phyloP scores from a whole-genome alignment of 805 yeast species.

The Yamadazyma philogaea region DNA sequence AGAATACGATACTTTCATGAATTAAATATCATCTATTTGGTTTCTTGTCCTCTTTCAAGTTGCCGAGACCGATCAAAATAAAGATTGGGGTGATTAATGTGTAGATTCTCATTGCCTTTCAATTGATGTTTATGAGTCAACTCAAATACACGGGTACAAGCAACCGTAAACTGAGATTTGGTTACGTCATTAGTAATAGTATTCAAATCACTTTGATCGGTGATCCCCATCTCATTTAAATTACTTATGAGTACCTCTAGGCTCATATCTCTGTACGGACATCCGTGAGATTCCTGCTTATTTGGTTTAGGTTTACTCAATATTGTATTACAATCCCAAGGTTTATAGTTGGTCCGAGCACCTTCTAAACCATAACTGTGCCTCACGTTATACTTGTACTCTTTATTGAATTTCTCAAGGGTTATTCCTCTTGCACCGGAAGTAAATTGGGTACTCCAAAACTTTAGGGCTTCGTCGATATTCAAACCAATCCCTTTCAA shows the following conservation, averaged over 20 bases:
- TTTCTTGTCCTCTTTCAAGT: slow-evolving; percentile 30
- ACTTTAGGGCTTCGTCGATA: slow-evolving; percentile 82
- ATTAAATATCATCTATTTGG: neutral
- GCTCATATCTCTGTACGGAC: slow-evolving; percentile 81
- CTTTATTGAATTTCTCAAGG: slow-evolving; percentile 77
- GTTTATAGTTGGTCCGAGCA: slow-evolving; percentile 76
- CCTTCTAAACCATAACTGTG: slow-evolving; percentile 94
- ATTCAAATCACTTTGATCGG: slow-evolving; percentile 53
- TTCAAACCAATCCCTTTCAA: slow-evolving; percentile 85
- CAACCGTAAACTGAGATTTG: slow-evolving; percentile 71
- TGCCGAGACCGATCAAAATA: slow-evolving; percentile 78
- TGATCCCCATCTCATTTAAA: slow-evolving; percentile 62
- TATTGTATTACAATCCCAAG: slow-evolving; percentile 81
- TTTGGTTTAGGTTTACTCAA: slow-evolving; percentile 67
- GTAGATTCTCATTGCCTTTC: slow-evolving; percentile 47
- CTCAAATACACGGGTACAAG: slow-evolving; percentile 89
- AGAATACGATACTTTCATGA: too few relatives aligned
- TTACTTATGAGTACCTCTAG: slow-evolving; percentile 58
- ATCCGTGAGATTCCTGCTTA: slow-evolving; percentile 77
- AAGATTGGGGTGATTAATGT: slow-evolving; percentile 81
- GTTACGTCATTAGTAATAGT: slow-evolving; percentile 66
- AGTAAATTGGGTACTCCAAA: slow-evolving; percentile 78
- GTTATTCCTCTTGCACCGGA: slow-evolving; percentile 44
- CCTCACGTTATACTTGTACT: slow-evolving; percentile 82
- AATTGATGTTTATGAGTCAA: slow-evolving; percentile 51